A percentile compares a stretch with the other conserved stretches of the same genome.
These are phyloP conservation scores for Agrocybe chaxingu DNA, from an alignment of 768 basidiomycete species.

Conservation along the genomic window DNA sequence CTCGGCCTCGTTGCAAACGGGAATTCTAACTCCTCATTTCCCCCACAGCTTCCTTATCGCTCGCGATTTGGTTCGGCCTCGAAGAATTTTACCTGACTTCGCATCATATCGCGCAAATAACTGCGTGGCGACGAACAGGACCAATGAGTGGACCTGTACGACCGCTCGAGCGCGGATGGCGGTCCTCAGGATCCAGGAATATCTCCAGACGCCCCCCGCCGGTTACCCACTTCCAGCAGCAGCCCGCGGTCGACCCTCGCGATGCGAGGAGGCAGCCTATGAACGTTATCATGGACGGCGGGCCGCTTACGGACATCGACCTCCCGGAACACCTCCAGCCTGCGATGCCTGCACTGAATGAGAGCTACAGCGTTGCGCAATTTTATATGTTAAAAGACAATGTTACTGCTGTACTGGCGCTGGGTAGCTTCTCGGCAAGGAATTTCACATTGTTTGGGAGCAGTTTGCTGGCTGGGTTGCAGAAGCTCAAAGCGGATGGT, in stretches of 20 bases:
- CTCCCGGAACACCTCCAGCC: conserved; percentile 41
- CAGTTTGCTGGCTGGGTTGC: conserved; percentile 43
- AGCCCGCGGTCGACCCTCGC: conserved; percentile 27
- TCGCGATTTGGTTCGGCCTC: conserved; percentile 46
- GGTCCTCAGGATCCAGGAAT: conserved; percentile 5
- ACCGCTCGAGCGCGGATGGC: background rate
- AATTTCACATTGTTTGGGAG: conserved; percentile 38
- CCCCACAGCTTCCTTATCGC: conserved; percentile 50
- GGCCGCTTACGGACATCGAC: conserved; percentile 40
- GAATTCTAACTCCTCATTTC: background rate
- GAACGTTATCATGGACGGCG: conserved; percentile 47
- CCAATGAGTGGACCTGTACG: conserved; percentile 45
- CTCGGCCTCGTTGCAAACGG: background rate
- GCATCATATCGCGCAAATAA: conserved; percentile 50
- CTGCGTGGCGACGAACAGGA: conserved; percentile 43
- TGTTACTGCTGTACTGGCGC: conserved; percentile 52
- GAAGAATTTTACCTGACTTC: conserved; percentile 44
- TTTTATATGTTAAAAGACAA: conserved; percentile 54
- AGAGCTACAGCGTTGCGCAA: conserved; percentile 48
- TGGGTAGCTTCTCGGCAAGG: conserved; percentile 54
- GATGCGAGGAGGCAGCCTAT: conserved; percentile 35
- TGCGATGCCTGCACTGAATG: conserved; percentile 30
- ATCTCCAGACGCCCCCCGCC: conserved; percentile 17
- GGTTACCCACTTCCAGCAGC: conserved; percentile 36
- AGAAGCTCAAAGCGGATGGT: conserved; percentile 42